These are phyloP conservation scores for Chlorella variabilis DNA, from an alignment of 163 green algal genomes.

Conservation along the genomic window DNA sequence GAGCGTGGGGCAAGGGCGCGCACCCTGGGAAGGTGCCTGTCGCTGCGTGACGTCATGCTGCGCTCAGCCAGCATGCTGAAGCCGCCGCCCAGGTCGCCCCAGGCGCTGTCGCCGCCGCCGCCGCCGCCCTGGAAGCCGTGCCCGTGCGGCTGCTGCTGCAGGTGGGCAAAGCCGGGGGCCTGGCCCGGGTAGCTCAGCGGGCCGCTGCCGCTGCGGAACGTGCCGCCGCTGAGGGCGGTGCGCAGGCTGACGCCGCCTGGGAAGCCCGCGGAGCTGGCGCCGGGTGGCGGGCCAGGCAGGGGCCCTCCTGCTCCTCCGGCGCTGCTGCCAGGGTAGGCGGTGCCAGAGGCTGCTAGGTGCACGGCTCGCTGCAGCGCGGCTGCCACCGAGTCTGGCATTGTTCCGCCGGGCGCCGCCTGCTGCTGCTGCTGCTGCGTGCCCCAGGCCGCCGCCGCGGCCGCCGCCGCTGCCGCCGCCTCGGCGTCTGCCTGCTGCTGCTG, in stretches of 20 bases:
- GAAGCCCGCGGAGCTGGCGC: background rate
- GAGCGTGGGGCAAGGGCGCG: no score
- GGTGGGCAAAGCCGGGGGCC: no score
- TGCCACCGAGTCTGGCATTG: slow-evolving; percentile 9
- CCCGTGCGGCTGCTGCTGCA: background rate
- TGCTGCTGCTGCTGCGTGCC: background rate
- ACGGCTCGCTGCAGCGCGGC: slow-evolving; percentile 26
- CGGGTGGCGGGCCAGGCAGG: background rate
- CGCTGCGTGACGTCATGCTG: background rate
- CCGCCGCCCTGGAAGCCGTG: background rate
- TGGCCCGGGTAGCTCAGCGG: background rate
- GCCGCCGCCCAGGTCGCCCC: slow-evolving; percentile 1
- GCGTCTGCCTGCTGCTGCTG: background rate
- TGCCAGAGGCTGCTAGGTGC: background rate
- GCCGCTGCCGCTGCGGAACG: background rate
- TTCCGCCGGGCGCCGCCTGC: background rate
- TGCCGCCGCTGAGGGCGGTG: background rate
- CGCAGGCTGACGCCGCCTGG: background rate
- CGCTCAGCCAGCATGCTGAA: slow-evolving; percentile 22
- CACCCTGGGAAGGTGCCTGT: slow-evolving; percentile 26
- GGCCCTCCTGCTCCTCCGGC: no score
- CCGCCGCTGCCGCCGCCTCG: background rate
- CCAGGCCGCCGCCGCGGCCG: background rate
- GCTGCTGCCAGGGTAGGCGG: background rate
- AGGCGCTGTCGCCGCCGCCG: slow-evolving; percentile 17